Percentiles rank a stretch among this genome's conserved stretches.
phyloP scores from a whole-genome alignment of 441 rosid genomes.

The Pelargonium myrrhifolium region DNA sequence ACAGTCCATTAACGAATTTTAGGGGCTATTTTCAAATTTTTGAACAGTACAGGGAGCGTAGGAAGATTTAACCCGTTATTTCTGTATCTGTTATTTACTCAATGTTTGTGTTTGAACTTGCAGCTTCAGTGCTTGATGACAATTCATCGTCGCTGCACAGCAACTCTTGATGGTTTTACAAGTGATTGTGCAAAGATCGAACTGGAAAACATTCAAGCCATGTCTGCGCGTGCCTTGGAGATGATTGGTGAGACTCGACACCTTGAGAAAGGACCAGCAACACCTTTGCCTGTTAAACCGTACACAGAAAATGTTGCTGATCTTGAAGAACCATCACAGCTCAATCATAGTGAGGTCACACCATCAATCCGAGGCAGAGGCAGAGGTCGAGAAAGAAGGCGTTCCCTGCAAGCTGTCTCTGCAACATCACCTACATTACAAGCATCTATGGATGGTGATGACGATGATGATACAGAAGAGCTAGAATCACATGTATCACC shows the following conservation, averaged over 20 bases:
- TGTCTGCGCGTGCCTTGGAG: not conserved
- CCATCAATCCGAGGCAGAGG: not conserved
- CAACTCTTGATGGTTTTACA: not conserved
- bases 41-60: too few species aligned
- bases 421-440: not conserved
- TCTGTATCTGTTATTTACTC: too few species aligned
- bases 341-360: not conserved
- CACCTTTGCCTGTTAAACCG: not conserved
- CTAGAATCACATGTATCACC: too few species aligned
- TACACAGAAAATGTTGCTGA: not conserved
- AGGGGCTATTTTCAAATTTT: too few species aligned
- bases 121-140: not conserved
- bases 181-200: not conserved
- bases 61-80: too few species aligned
- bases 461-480: not conserved
- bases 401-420: not conserved
- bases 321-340: not conserved
- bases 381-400: not conserved
- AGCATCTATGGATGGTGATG: not conserved
- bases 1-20: too few species aligned
- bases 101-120: not conserved
- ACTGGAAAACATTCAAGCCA: not conserved
- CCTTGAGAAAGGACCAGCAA: not conserved
- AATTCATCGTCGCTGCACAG: not conserved
- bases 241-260: not conserved